These are phyloP conservation scores for Oidiodendron maius DNA, from an alignment of 495 filamentous ascomycete species.

Conservation along the genomic window DNA sequence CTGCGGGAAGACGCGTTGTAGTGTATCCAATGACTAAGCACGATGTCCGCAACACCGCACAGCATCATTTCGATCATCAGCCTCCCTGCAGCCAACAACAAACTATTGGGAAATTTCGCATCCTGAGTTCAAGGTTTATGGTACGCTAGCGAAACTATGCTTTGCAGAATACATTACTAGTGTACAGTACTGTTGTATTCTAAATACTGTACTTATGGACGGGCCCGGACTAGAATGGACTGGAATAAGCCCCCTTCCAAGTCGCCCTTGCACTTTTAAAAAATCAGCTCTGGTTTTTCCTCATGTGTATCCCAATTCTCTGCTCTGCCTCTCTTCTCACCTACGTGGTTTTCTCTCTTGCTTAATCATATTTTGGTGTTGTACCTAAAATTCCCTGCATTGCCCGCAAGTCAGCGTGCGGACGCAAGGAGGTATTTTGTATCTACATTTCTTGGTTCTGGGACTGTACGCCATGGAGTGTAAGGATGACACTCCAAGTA, in stretches of 20 bases:
- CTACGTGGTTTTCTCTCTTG: constrained; percentile 27
- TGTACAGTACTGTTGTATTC: too few species aligned
- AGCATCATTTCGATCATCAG: too few species aligned
- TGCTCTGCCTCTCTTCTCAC: constrained; percentile 11
- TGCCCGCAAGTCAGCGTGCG: constrained; percentile 29
- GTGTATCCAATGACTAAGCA: too few species aligned
- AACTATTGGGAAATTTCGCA: too few species aligned
- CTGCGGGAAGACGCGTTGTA: constrained; percentile 6
- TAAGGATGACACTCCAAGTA: constrained; percentile 1
- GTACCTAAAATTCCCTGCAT: constrained; percentile 20
- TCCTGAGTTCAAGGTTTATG: too few species aligned
- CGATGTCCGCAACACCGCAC: too few species aligned
- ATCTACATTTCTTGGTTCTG: constrained; percentile 26
- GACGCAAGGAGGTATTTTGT: constrained; percentile 32
- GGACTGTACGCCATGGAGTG: constrained; percentile 25
- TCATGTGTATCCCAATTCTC: neutral
- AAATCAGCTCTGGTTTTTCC: neutral
- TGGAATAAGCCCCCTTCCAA: neutral
- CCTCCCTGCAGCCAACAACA: too few species aligned
- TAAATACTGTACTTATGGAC: too few species aligned
- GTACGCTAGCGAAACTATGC: too few species aligned
- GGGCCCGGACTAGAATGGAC: too few species aligned
- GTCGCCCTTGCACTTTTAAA: constrained; percentile 6
- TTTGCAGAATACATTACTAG: too few species aligned
- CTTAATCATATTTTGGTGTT: constrained; percentile 23